Evolutionary conservation across 148 eudicot species (phyloP).

Genomic region (Silene conica): DNA sequence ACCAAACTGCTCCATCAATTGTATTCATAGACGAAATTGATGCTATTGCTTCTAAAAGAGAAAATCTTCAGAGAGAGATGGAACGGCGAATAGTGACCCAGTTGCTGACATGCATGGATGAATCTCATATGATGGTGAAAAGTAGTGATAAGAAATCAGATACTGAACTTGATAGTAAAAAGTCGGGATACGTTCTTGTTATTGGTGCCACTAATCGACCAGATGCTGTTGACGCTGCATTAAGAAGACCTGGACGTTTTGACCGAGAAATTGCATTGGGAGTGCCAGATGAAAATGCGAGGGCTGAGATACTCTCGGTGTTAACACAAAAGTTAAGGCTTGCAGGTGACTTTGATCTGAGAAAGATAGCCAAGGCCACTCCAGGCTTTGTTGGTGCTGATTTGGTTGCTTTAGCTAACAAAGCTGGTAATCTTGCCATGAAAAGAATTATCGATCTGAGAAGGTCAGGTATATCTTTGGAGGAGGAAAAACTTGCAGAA

Average conservation of each 20-base stretch:
- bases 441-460: conserved; percentile 59
- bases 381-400: conserved; percentile 98
- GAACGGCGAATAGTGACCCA: conserved; percentile 89
- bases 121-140: conserved; percentile 42
- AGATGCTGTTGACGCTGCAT: conserved; percentile 81
- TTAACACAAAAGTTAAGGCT: conserved; percentile 50
- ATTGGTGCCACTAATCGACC: conserved; percentile 95
- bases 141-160: conserved; percentile 22
- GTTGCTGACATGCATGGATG: conserved; percentile 92
- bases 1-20: conserved; percentile 86
- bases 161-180: conserved; percentile 19
- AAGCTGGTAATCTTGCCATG: conserved; percentile 90
- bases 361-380: conserved; percentile 71
- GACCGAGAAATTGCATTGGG: conserved; percentile 73
- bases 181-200: conserved; percentile 59
- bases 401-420: conserved; percentile 57
- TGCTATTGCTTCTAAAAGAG: conserved; percentile 94
- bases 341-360: conserved; percentile 70
- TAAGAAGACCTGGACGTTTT: conserved; percentile 88
- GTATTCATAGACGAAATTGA: conserved; percentile 98
- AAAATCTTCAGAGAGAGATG: conserved; percentile 81
- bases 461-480: conserved; percentile 37
- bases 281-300: conserved; percentile 87
- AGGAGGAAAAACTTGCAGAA: conserved; percentile 29
- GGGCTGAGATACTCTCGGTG: conserved; percentile 66